Base-by-base conservation (phyloP, 768 basidiomycete genomes). In the Tylopilus vinaceipallidus region DNA sequence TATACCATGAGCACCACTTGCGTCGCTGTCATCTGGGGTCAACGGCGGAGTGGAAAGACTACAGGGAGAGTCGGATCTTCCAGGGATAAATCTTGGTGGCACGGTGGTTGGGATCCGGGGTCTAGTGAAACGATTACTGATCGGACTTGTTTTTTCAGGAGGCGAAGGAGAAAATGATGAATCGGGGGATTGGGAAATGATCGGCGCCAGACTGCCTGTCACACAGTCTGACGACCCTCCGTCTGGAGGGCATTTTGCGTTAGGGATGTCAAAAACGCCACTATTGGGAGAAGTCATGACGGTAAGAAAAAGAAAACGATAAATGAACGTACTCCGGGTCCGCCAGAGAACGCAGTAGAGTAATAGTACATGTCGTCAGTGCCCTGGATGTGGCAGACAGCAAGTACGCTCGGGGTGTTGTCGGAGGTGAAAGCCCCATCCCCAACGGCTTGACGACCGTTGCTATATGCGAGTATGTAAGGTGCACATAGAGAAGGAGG, bases 221-320 rank as follows among this genome's bases (percentile, higher is more conserved):
- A 93, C 91, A 82, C 88, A 85, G 80, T 80, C 83, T 78, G 82
- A 84, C 89, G 91, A 93, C 91, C 91, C 91, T 87, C 91, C 66
- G 67, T 89, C 85, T 61, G 89, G 90, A 89, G 90, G 91, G 91
- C 91, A 93, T 93, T 93, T 93, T 57, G 72, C 73, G 64, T 79
- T 84, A 60, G 90, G 88, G 78, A 75, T 77, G 90, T 93, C 91
- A 93, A 93, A 93, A 91, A 75, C 90, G 85, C 91, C 91, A 93
- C 91, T 91, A 53, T 3, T 43, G 5, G 41, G 38, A n/a, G 34
- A 45, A 42, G 50, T 55, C 43, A 23, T 12, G 32, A 42, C 12
- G 27, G 0, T 19, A 1, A 27, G 19, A 30, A 32, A n/a, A 27
- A n/a, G 6, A 42, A 1, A 16, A 36, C 10, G 20, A 42, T 19